Percentiles rank a stretch among this genome's conserved stretches.
phyloP scores from a whole-genome alignment of 2,329 filamentous ascomycete genomes.

The Aspergillus caelatus region DNA sequence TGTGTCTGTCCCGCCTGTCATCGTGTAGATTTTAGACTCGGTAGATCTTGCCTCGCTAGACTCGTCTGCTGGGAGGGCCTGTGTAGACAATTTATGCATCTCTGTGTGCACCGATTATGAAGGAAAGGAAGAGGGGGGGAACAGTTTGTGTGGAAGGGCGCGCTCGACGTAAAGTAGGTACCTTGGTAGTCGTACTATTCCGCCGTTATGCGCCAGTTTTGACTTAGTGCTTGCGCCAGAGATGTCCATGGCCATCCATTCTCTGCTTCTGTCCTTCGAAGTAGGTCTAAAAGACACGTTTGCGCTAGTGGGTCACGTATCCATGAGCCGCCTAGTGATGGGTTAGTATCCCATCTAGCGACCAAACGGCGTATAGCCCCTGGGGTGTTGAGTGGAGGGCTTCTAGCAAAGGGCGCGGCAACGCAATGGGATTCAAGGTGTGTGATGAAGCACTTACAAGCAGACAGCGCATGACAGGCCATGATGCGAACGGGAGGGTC shows the following conservation, averaged over 20 bases:
- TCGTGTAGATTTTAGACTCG: neutral
- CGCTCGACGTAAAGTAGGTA: neutral
- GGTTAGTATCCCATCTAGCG: neutral
- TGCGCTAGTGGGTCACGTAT: constrained; percentile 33
- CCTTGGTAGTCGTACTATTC: neutral
- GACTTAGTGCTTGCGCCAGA: constrained; percentile 21
- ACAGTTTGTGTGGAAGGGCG: neutral
- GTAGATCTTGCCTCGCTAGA: neutral
- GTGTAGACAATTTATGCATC: neutral
- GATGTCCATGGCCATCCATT: constrained; percentile 28
- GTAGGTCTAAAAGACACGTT: constrained; percentile 24
- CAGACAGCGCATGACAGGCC: constrained; percentile 37
- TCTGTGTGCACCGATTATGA: neutral
- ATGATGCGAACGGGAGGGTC: constrained; percentile 37
- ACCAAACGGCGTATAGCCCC: neutral
- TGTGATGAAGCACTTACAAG: constrained; percentile 26
- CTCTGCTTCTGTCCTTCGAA: constrained; percentile 26
- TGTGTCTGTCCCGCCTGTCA: neutral
- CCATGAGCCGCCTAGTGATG: constrained; percentile 30
- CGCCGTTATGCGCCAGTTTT: constrained; percentile 18
- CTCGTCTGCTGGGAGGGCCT: too few species aligned
- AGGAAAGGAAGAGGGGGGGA: neutral
- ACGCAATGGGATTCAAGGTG: neutral
- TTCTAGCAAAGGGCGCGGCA: neutral
- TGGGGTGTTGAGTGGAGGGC: neutral